Percentiles rank a stretch among this genome's conserved stretches.
These are phyloP conservation scores for Vitis rotundifolia DNA, from an alignment of 164 flowering plant genomes.

Conservation along the genomic window DNA sequence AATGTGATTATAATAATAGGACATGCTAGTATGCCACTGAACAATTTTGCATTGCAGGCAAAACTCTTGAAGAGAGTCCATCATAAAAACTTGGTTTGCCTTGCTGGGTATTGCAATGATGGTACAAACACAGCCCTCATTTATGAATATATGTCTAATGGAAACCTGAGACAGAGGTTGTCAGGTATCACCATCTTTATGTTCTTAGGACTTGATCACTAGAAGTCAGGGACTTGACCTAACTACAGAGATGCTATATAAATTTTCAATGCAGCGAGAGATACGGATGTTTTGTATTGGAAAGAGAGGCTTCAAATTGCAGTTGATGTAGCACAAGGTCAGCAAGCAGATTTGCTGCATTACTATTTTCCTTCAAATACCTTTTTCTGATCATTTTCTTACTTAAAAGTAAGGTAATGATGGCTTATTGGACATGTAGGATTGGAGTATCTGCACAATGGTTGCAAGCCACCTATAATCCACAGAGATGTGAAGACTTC, in stretches of 20 bases:
- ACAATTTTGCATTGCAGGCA: slow-evolving; percentile 15
- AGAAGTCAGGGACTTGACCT: too few species aligned
- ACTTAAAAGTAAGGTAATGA: too few species aligned
- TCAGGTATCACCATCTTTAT: slow-evolving; percentile 4
- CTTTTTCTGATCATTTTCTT: too few species aligned
- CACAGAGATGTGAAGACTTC: slow-evolving; percentile 31
- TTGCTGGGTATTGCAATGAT: slow-evolving; percentile 31
- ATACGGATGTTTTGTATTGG: not conserved
- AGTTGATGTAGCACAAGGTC: slow-evolving; percentile 6
- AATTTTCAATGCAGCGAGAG: too few species aligned
- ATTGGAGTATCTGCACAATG: slow-evolving; percentile 30
- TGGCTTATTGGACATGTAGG: slow-evolving; percentile 9
- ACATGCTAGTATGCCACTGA: too few species aligned
- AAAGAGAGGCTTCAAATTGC: slow-evolving; percentile 29
- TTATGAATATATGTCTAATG: slow-evolving; percentile 37
- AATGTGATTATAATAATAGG: too few species aligned
- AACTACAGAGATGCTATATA: too few species aligned
- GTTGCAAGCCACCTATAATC: slow-evolving; percentile 27
- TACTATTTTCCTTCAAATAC: too few species aligned
- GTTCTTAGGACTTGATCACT: too few species aligned
- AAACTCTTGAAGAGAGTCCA: slow-evolving; percentile 23
- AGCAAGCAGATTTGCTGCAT: too few species aligned
- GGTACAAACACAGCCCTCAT: slow-evolving; percentile 17
- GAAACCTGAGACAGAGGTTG: slow-evolving; percentile 18
- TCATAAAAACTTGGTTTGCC: slow-evolving; percentile 28